phyloP scores from a whole-genome alignment of 805 yeast genomes.

The Sugiyamaella marilandica region DNA sequence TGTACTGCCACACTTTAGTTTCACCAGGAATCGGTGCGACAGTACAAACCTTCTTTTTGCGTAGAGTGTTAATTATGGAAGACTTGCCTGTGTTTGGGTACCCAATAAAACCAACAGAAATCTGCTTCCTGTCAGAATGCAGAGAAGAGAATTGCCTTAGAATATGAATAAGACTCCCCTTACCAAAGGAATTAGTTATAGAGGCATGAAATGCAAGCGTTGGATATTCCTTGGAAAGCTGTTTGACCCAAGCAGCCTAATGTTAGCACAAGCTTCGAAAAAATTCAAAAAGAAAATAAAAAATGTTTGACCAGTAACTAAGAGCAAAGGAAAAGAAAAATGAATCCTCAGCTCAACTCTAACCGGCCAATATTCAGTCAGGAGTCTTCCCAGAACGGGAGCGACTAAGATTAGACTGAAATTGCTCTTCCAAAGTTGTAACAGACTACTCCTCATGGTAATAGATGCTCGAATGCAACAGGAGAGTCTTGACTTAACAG shows the following conservation, averaged over 20 bases:
- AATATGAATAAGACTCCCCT: slow-evolving; percentile 90
- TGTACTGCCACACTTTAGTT: slow-evolving; percentile 98
- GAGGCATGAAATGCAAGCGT: slow-evolving; percentile 98
- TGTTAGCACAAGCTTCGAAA: slow-evolving; percentile 33
- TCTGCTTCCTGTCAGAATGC: slow-evolving; percentile 90
- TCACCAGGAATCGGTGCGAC: slow-evolving; percentile 99
- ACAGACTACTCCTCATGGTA: slow-evolving; percentile 76
- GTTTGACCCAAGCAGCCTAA: slow-evolving; percentile 99
- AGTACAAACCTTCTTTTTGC: slow-evolving; percentile 91
- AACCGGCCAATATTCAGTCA: slow-evolving; percentile 50
- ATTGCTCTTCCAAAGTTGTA: slow-evolving; percentile 91
- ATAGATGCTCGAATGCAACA: slow-evolving; percentile 18
- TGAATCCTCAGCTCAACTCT: slow-evolving; percentile 69
- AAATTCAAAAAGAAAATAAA: slow-evolving; percentile 14
- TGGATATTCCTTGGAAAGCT: slow-evolving; percentile 83
- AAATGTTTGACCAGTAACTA: slow-evolving; percentile 84
- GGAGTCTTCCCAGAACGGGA: slow-evolving; percentile 47
- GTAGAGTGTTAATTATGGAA: slow-evolving; percentile 85
- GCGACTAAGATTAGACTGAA: slow-evolving; percentile 45
- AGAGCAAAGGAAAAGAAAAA: slow-evolving; percentile 47
- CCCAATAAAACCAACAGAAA: slow-evolving; percentile 95
- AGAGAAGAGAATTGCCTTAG: slow-evolving; percentile 87
- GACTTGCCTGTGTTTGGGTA: slow-evolving; percentile 99
- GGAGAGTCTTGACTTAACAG: slow-evolving; percentile 51
- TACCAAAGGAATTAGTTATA: slow-evolving; percentile 94